Evolutionary conservation across 495 filamentous ascomycete genomes (phyloP).

Genomic region (Tuber microsphaerosporum): DNA sequence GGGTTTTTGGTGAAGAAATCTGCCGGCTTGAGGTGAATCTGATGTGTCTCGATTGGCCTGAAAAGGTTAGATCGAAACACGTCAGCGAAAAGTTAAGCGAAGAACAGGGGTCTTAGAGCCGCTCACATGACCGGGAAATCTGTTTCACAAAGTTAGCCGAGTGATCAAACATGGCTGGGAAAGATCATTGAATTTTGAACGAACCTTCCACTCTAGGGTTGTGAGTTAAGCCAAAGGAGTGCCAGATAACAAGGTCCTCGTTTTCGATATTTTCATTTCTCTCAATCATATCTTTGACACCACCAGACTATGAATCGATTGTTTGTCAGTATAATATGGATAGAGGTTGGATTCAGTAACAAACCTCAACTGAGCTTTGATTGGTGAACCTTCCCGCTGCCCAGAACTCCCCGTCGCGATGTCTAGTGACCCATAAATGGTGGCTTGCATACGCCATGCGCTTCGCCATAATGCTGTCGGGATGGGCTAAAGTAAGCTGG

Average conservation of each 20-base stretch:
- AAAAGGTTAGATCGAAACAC: conserved; percentile 3
- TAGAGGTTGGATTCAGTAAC: not conserved
- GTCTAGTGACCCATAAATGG: conserved; percentile 44
- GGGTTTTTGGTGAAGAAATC: conserved; percentile 55
- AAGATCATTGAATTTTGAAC: conserved; percentile 3
- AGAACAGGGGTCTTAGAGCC: conserved; percentile 10
- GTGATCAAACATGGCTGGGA: conserved; percentile 5
- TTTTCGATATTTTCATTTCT: conserved; percentile 45
- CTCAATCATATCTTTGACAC: conserved; percentile 44
- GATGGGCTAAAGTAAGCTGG: conserved; percentile 43
- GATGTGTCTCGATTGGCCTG: conserved; percentile 54
- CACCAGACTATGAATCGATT: conserved; percentile 36
- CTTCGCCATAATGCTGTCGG: conserved; percentile 41
- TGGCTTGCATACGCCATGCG: conserved; percentile 44
- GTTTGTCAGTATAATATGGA: conserved; percentile 15
- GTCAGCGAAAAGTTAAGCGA: conserved; percentile 7
- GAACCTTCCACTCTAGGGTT: conserved; percentile 51
- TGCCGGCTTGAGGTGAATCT: conserved; percentile 50
- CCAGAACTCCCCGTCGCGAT: conserved; percentile 43
- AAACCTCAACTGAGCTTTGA: conserved; percentile 44
- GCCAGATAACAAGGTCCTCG: conserved; percentile 56
- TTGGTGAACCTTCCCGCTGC: conserved; percentile 46
- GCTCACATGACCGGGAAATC: conserved; percentile 55
- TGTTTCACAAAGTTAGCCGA: conserved; percentile 23
- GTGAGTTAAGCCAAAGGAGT: conserved; percentile 55